These are phyloP conservation scores for Fistulinella cinereoalba DNA, from an alignment of 1,284 basidiomycete genomes.

Conservation along the genomic window DNA sequence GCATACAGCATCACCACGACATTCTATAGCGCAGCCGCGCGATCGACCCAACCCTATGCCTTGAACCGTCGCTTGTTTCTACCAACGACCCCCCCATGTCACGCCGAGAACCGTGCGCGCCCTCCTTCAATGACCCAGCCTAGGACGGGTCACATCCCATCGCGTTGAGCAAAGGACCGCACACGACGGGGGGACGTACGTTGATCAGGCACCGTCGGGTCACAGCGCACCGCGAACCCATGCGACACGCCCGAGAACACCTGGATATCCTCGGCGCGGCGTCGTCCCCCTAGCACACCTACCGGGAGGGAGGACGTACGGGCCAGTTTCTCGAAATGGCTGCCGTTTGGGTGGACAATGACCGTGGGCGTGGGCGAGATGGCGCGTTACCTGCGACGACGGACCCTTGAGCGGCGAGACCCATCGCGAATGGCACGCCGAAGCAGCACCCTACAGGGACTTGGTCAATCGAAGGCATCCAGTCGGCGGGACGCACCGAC, in stretches of 20 bases:
- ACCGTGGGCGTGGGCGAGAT: constrained; percentile 36
- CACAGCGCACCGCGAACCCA: constrained; percentile 29
- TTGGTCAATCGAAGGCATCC: too few relatives aligned
- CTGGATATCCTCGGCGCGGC: constrained; percentile 33
- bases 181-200: constrained; percentile 33
- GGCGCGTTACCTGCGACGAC: constrained; percentile 41
- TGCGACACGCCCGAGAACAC: constrained; percentile 33
- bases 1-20: too few relatives aligned
- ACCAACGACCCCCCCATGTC: too few relatives aligned
- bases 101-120: not conserved
- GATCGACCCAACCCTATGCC: too few relatives aligned
- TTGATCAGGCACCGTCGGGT: constrained; percentile 17
- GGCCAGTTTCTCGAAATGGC: constrained; percentile 46
- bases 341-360: constrained; percentile 53
- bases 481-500: constrained; percentile 31
- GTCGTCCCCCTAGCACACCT: constrained; percentile 16
- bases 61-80: too few relatives aligned
- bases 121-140: too few relatives aligned
- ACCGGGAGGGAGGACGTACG: constrained; percentile 37
- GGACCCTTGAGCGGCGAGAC: constrained; percentile 42
- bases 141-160: too few relatives aligned
- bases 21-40: too few relatives aligned
- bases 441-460: constrained; percentile 51
- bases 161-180: too few relatives aligned
- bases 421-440: constrained; percentile 49